Percentiles rank a stretch among this genome's conserved stretches.
These are phyloP conservation scores for Colletotrichum tofieldiae DNA, from an alignment of 2,329 filamentous ascomycete genomes.

Conservation along the genomic window DNA sequence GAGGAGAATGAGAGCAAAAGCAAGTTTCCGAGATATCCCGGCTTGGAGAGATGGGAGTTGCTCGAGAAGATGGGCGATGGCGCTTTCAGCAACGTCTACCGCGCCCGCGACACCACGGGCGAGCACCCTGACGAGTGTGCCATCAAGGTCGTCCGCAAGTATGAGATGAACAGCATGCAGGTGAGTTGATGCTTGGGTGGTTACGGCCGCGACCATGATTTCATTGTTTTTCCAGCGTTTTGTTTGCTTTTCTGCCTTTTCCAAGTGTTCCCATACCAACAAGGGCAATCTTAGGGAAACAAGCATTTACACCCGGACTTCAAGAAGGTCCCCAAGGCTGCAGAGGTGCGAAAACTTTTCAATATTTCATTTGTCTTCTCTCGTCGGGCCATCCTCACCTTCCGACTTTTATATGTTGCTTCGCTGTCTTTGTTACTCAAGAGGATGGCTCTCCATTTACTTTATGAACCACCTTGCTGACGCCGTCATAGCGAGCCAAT, in stretches of 20 bases:
- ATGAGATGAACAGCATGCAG: conserved; percentile 99
- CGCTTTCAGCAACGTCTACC: conserved; percentile 98
- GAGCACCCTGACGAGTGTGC: conserved; percentile 82
- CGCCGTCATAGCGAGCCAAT: conserved; percentile 82
- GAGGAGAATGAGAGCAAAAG: conserved; percentile 90
- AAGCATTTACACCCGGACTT: conserved; percentile 96
- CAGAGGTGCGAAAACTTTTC: conserved; percentile 86
- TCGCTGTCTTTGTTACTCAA: conserved; percentile 39
- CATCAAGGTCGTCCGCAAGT: conserved; percentile 99
- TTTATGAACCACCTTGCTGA: conserved; percentile 47
- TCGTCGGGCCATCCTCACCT: conserved; percentile 48
- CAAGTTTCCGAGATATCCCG: conserved; percentile 87
- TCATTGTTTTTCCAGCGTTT: conserved; percentile 47
- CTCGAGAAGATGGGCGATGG: conserved; percentile 99
- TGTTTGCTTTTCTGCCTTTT: conserved; percentile 44
- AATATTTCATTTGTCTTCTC: conserved; percentile 52
- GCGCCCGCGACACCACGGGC: conserved; percentile 82
- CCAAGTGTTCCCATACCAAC: conserved; percentile 65
- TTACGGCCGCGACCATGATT: conserved; percentile 42
- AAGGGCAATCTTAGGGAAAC: conserved; percentile 78
- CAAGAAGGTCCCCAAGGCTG: conserved; percentile 93
- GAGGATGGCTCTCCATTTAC: conserved; percentile 42
- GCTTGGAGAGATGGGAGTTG: conserved; percentile 87
- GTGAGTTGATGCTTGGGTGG: conserved; percentile 72
- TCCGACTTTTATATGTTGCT: conserved; percentile 47